These are phyloP conservation scores for Clitocybe nebularis DNA, from an alignment of 1,284 basidiomycete species.

Conservation along the genomic window DNA sequence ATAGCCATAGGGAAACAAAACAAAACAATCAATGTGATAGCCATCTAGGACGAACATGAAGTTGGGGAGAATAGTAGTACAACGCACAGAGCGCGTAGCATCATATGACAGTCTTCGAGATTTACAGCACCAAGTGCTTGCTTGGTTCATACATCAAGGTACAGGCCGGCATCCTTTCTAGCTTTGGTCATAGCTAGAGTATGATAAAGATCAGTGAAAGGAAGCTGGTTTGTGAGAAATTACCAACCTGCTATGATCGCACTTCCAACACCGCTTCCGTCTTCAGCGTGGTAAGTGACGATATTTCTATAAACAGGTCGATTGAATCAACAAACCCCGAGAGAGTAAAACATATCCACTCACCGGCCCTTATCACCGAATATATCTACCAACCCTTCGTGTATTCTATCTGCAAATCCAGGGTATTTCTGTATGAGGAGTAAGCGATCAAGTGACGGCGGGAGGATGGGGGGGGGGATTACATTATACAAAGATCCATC, in stretches of 20 bases:
- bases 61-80: conserved; percentile 6
- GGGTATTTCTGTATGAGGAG: conserved; percentile 83
- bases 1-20: too few species aligned
- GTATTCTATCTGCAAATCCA: conserved; percentile 84
- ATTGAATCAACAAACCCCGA: background rate
- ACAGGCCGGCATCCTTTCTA: conserved; percentile 25
- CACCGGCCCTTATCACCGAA: conserved; percentile 91
- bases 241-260: conserved; percentile 88
- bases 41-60: background rate
- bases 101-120: background rate
- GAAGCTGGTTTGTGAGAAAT: background rate
- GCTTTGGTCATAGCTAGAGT: conserved; percentile 29
- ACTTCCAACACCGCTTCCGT: conserved; percentile 93
- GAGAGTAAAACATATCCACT: conserved; percentile 24
- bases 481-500: conserved; percentile 94
- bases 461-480: too few species aligned
- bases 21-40: background rate
- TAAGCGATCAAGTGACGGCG: too few species aligned
- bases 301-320: conserved; percentile 58
- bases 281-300: conserved; percentile 87
- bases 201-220: background rate
- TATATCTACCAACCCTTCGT: conserved; percentile 86
- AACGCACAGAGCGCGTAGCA: background rate
- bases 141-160: conserved; percentile 22
- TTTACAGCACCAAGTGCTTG: background rate